Evolutionary conservation across 1,139 yeast species (phyloP), one percentile per base, ranked within the genome.

Genomic region (Lipomyces yarrowii): DNA sequence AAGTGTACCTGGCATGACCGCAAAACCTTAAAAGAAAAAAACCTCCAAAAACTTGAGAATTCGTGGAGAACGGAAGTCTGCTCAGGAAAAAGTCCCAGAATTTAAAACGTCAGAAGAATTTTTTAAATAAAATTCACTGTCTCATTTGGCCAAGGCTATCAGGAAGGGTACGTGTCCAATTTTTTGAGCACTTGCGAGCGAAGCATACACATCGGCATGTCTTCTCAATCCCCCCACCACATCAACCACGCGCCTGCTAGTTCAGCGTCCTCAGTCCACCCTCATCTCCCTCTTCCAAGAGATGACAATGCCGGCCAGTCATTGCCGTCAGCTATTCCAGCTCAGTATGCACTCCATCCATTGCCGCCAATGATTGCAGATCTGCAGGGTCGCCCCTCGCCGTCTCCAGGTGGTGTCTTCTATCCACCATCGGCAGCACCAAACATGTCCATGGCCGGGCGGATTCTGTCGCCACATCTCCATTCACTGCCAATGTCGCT

Each of bases 311-410:
- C 42, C 15, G n/a, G 26, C 10, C 57, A 55, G 21, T 13, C 18
- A 55, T 33, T 21, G 18, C 46, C 57, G 15, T 42, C 39, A 15
- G 23, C 42, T 30, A 15, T 55, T 26, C 26, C 57, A 5, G 21
- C 57, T 32, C 57, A 55, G 15, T 55, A 55, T 18, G 11, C 26
- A n/a, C 57, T 55, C 11, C 57, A 55, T 21, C 57, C 57, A 32
- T 32, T 55, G 35, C 57, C 57, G 33, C 57, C 57, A 7, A 35
- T 55, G 26, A 52, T 52, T n/a, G 37, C 57, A 11, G 57, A 55
- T 55, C 39, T 55, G 21, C 57, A 55, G 26, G 57, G 42, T 26
- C 37, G 57, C 18, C 57, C 57, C n/a, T 18, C 33, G 26, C 42
- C 42, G 15, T n/a, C 42, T 11, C 46, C 57, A 6, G 39, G 26